Base-by-base conservation (phyloP, 176 grass and related monocot genomes). In the Oryza coarctata region DNA sequence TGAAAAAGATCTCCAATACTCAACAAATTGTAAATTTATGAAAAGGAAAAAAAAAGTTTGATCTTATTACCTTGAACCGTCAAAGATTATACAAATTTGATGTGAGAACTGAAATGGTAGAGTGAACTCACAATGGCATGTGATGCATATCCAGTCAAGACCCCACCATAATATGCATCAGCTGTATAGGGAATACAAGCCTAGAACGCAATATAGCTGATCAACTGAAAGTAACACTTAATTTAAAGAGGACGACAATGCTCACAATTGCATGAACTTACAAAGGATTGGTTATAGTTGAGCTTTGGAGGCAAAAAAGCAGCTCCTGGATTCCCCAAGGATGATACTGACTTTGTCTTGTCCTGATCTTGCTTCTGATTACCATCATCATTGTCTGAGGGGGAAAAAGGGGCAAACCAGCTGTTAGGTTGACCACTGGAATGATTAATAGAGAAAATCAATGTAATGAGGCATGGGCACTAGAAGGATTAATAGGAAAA, bases 161-260 rank as follows among this genome's bases (percentile, higher is more conserved):
- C 80, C 86, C 89, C 82, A 80, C 85, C 89, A 86, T 81, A 97
- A 60, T 76, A 84, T 84, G 65, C 77, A 71, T 90, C 87, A 79
- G 79, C 71, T 31, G 45, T 20, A 85, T 89, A 91, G 65, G 85
- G 89, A 65, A 94, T 32, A 66, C 47, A 82, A 45, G 87, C 61
- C 94, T 94, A 86, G 52, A 88, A 80, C 30, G 64, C 25, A 60
- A 83, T 10, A 27, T 50, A 71, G 49, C 50, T 68, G 52, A 38
- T 86, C 22, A 86, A 65, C 61, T 33, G 10, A 79, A 86, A 72
- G 35, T 23, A 72, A 63, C 13, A n/a, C n/a, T 57, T 45, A 20
- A 25, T 65, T 79, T 70, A 68, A 87, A 58, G 35, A 85, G 58
- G 70, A 36, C 20, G 55, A 25, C 29, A 84, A 65, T 68, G 29